Percentiles rank a stretch among this genome's conserved stretches.
Conservation (phyloP, 257 asterid species). For the Solanum boliviense region DNA sequence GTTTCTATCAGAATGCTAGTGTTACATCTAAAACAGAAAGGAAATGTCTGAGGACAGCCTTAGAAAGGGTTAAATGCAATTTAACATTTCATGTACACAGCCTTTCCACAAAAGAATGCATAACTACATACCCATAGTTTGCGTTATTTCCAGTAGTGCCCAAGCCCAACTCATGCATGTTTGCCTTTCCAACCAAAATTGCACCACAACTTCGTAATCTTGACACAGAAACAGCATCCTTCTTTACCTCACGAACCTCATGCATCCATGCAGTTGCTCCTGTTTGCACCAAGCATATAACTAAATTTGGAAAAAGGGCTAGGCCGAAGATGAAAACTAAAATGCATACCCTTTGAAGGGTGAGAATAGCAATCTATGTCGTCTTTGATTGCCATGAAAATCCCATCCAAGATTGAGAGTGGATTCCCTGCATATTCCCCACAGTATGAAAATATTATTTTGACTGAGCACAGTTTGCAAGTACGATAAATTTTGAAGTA, state of each 20-base stretch:
- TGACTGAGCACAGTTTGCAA: background rate
- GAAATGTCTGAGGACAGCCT: background rate
- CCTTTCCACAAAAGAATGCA: background rate
- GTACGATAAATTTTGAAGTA: background rate
- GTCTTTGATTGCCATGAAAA: slow-evolving; percentile 88
- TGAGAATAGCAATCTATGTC: slow-evolving; percentile 88
- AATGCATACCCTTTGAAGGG: slow-evolving; percentile 61
- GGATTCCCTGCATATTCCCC: slow-evolving; percentile 56
- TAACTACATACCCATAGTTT: slow-evolving; percentile 64
- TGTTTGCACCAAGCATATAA: slow-evolving; percentile 22
- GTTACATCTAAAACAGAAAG: background rate
- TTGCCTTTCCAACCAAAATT: slow-evolving; percentile 93
- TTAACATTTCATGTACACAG: background rate
- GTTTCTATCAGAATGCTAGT: background rate
- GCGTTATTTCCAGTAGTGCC: slow-evolving; percentile 97
- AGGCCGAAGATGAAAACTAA: background rate
- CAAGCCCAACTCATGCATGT: slow-evolving; percentile 97
- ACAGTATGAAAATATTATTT: slow-evolving; percentile 5
- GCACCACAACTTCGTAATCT: slow-evolving; percentile 88
- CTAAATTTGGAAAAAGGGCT: background rate
- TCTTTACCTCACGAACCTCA: slow-evolving; percentile 60
- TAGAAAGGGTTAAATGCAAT: background rate
- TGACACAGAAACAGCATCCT: slow-evolving; percentile 70
- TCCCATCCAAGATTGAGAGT: slow-evolving; percentile 83
- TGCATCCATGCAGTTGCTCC: slow-evolving; percentile 90